A percentile compares a stretch with the other conserved stretches of the same genome.
phyloP scores from a whole-genome alignment of 306 rosid genomes.

The Casuarina cunninghamiana region DNA sequence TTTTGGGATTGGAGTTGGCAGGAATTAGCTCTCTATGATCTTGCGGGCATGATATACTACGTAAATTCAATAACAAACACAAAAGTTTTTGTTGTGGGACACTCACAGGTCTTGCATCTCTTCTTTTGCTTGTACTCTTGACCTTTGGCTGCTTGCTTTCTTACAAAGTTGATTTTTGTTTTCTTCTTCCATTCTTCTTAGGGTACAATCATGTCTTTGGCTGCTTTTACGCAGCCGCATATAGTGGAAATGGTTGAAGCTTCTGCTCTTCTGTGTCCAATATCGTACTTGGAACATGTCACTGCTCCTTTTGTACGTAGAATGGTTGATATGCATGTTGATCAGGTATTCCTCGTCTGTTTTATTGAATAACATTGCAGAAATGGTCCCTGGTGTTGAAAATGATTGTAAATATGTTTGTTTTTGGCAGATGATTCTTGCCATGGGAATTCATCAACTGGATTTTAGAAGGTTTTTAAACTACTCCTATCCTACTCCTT shows the following conservation, averaged over 20 bases:
- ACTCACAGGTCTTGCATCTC: constrained; percentile 73
- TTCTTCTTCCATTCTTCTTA: constrained; percentile 18
- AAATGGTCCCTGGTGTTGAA: constrained; percentile 27
- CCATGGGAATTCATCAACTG: constrained; percentile 70
- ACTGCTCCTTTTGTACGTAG: constrained; percentile 61
- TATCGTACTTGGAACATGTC: constrained; percentile 75
- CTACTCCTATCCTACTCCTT: not conserved
- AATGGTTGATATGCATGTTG: constrained; percentile 76
- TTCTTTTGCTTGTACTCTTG: constrained; percentile 20
- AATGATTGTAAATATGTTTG: constrained; percentile 27
- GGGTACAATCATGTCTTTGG: constrained; percentile 87
- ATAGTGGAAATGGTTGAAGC: constrained; percentile 82
- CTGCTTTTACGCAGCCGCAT: constrained; percentile 69
- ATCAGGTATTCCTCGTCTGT: constrained; percentile 56
- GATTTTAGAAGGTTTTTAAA: constrained; percentile 63
- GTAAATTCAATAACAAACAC: constrained; percentile 49
- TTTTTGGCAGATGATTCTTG: constrained; percentile 63
- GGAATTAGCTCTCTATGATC: constrained; percentile 76
- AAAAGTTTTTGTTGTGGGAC: constrained; percentile 80
- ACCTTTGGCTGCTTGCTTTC: constrained; percentile 16
- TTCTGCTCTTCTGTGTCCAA: constrained; percentile 83
- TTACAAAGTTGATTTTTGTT: constrained; percentile 18
- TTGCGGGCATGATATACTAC: constrained; percentile 68
- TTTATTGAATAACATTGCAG: constrained; percentile 14
- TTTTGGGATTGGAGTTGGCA: constrained; percentile 99